Base-by-base conservation (phyloP, 2,329 filamentous ascomycete species). In the Talaromyces atroroseus region DNA sequence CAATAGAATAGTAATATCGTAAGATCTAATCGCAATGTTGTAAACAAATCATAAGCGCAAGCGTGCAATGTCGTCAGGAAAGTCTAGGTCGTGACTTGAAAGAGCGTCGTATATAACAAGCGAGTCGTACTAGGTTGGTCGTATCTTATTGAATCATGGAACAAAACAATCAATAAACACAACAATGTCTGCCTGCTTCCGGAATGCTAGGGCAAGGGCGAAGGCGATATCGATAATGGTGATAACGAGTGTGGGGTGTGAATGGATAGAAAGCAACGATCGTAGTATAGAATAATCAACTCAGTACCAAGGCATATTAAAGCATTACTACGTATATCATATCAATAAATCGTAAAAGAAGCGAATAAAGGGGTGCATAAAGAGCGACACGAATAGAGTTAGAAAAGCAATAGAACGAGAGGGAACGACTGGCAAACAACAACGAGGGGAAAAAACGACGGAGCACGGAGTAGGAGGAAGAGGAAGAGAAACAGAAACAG, bases 351-450 rank as follows among this genome's bases (percentile, higher is more conserved):
- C 45, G 46, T 49, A 24, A 47, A 32, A 34, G 10, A 40, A 54
- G 49, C 49, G 36, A 55, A 50, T 32, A 26, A 47, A 52, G 26
- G 53, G 53, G 29, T 23, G 44, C 50, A 21, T 53, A 56, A 53
- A 59, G 50, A 52, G 49, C 49, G 45, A 48, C 49, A 48, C 45
- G 32, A 60, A 56, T 42, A 56, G 21, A 26, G 58, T 59, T 49
- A 49, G 57, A 50, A 56, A 53, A 59, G 38, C 49, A 59, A 42
- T 38, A 55, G 49, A 40, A 44, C 34, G 45, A 38, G 36, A 49
- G 51, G 55, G 57, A 60, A 60, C 50, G 59, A 59, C 57, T 59
- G 54, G 57, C 53, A 52, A 53, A 45, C 45, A 52, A 56, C 29
- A 26, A 56, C 42, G 52, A 29, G 5, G 26, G 8, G 38, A 49